Base-by-base conservation (phyloP, 2,329 filamentous ascomycete genomes). In the Epicoccum sorghinum region DNA sequence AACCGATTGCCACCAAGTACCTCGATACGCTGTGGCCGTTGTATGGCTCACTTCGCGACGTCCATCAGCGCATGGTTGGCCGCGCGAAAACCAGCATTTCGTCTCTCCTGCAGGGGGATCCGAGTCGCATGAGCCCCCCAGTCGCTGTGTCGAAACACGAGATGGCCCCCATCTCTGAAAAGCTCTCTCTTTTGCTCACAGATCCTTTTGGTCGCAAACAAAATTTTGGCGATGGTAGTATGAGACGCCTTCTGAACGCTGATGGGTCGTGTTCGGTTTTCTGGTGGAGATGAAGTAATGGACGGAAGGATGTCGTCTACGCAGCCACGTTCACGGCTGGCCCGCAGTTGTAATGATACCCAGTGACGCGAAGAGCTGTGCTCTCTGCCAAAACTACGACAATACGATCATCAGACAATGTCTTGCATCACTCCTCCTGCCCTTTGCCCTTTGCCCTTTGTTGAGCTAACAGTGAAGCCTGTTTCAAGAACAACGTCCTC, bases 191-290 rank as follows among this genome's bases (percentile, higher is more conserved):
- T 4, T 57, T 75, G 22, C 64, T 75, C 2, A 69, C 61, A 1
- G 71, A 75, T 54, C 73, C 72, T 6, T 75, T 74, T 46, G 72
- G 72, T 7, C 59, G 72, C 25, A 73, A 68, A 50, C 69, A 73
- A 43, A 43, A 57, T n/a, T 27, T 62, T 1, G 54, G 47, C 2
- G 60, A 67, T 47, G 60, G 61, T 12, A 67, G 62, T 27, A 68
- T 62, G 61, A 58, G 72, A 40, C 64, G 71, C 4, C 18, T 70
- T n/a, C 46, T 72, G 32, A 74, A 67, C 41, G 57, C 57, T 5
- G 71, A 74, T 54, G 71, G 71, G 13, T 68, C 65, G 4, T 70
- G 59, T 41, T 65, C 63, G 3, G 67, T 72, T 6, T 73, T 73
- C 39, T 74, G 71, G 70, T 74, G 69, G 66, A 68, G 56, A 52